Evolutionary conservation across 164 flowering plant species (phyloP), one percentile per base, ranked within the genome.

Genomic region (Sedum album): DNA sequence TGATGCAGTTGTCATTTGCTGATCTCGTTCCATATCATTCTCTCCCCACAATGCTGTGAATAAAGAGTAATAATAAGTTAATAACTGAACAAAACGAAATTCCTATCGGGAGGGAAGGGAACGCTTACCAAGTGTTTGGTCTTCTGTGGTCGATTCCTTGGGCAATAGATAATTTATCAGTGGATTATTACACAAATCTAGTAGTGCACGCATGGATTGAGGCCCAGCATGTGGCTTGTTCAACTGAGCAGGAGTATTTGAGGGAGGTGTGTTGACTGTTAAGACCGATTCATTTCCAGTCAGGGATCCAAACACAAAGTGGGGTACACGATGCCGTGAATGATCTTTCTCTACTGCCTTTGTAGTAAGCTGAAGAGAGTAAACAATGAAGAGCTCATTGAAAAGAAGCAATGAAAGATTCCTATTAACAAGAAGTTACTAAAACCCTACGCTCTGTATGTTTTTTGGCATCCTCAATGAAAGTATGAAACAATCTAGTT

Each of bases 261-360:
- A 66, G 41, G 77, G 46, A 15, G 91, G 86, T 41, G 82, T 83
- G 68, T 82, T 73, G 68, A 95, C 69, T 1, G 75, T 75, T 33
- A 95, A 66, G 23, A 71, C 57, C 1, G 83, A 75, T 18, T 76
- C 85, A 36, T 90, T 96, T 70, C 77, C 82, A 1, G 77, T 72
- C 38, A 91, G n/a, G 31, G 88, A 90, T 23, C 88, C 90, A 76
- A 88, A 88, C 1, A 83, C 73, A 73, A 80, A 87, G 75, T 86
- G 96, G 28, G 86, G 88, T 23, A 85, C 69, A 5, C 86, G 84
- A 73, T 87, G 60, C 65, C 94, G 74, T 15, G 70, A 20, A 51
- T 82, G 75, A 68, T 87, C 91, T 70, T 81, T 88, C 51, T 87
- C 93, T 78, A 88, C 89, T 38, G 83, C 86, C 76, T 83, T 89